These are phyloP conservation scores for Monosporozyma solicola DNA, from an alignment of 805 yeast species.

Conservation along the genomic window DNA sequence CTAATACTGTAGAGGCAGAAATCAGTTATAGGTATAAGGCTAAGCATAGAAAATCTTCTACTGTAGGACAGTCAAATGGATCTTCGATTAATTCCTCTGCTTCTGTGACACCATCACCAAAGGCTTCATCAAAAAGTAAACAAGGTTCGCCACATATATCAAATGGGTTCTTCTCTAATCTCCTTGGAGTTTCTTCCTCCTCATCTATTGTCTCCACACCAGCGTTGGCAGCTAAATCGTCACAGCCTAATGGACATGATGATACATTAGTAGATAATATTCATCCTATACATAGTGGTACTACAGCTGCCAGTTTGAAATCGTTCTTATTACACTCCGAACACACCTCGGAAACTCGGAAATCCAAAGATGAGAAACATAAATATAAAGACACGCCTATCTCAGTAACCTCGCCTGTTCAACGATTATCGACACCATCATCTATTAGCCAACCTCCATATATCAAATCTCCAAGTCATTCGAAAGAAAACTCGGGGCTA, in stretches of 20 bases:
- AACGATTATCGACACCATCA: slow-evolving; percentile 8
- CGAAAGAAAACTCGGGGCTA: slow-evolving; percentile 20
- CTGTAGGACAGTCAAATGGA: neutral
- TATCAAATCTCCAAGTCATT: neutral
- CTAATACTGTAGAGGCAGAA: slow-evolving; percentile 19
- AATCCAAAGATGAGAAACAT: neutral
- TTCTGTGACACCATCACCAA: neutral
- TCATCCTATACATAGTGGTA: neutral
- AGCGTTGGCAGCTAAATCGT: neutral
- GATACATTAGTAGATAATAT: neutral
- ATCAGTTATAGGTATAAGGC: slow-evolving; percentile 21
- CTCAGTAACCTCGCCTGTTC: slow-evolving; percentile 6
- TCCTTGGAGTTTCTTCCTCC: slow-evolving; percentile 10
- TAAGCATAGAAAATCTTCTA: slow-evolving; percentile 8
- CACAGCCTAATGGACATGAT: neutral
- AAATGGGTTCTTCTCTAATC: slow-evolving; percentile 21
- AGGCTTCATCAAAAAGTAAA: neutral
- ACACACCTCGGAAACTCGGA: neutral
- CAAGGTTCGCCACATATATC: slow-evolving; percentile 6
- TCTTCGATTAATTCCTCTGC: neutral
- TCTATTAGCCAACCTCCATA: slow-evolving; percentile 3
- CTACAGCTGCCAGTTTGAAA: neutral
- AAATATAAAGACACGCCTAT: neutral
- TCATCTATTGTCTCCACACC: neutral
- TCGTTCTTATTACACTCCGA: neutral